Base-by-base conservation (phyloP, 2,329 filamentous ascomycete genomes). In the Bipolaris victoriae region DNA sequence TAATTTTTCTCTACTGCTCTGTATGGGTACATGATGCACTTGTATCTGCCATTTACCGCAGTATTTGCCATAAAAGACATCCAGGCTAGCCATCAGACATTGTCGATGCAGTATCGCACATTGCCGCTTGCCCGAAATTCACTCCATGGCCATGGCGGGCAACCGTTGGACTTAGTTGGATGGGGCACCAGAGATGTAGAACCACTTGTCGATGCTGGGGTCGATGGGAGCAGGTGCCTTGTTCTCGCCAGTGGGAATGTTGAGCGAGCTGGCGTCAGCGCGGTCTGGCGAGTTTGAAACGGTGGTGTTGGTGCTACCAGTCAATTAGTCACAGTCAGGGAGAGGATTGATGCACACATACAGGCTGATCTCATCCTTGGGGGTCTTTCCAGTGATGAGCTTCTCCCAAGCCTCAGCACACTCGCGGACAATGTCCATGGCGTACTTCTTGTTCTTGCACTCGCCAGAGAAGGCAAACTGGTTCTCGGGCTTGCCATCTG, bases 391-490 rank as follows among this genome's bases (percentile, higher is more conserved):
- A 61, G 90, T 90, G 80, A 97, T 91, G 70, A 99, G 88, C 81
- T 89, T 92, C 82, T 97, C 92, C 95, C 95, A 99, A 63, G 95
- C 93, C 83, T 98, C 95, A 72, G 87, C 87, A 79, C 95, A 98
- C 86, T 99, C 95, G 69, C 89, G 91, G 78, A 99, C 88, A 75
- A 99, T 91, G 65, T 99, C 95, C 79, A 90, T 90, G 79, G 95
- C 95, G 80, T 98, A 92, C 90, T 90, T 92, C 88, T 93, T 96
- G 89, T 99, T 99, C 90, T 99, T 99, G 91, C 94, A 98, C 86
- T 99, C 95, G 84, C 95, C 95, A 59, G 93, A 97, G 86, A 99
- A 99, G 75, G 95, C 95, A 77, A 99, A 99, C 84, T 98, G 95
- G 88, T 99, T 99, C 90, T 99, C 95, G 74, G 94, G 93, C 92